Evolutionary conservation across 1,139 yeast genomes (phyloP).

Genomic region (Martiniozyma asiatica): DNA sequence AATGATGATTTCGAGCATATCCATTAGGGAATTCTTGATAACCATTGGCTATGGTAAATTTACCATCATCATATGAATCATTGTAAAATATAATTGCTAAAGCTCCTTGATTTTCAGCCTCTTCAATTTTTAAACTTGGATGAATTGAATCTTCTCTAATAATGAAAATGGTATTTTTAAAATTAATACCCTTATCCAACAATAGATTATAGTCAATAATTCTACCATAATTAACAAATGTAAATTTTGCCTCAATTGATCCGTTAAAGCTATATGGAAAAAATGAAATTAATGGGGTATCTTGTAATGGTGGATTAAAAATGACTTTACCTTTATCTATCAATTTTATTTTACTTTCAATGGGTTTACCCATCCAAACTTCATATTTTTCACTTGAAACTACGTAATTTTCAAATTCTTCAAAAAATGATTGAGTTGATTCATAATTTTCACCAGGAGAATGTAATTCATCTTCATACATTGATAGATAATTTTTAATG

Average conservation of each 20-base stretch:
- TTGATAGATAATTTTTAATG: conserved; percentile 26
- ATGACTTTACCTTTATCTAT: conserved; percentile 19
- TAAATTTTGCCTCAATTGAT: conserved; percentile 19
- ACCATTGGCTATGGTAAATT: conserved; percentile 28
- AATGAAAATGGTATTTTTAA: conserved; percentile 22
- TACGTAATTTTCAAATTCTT: conserved; percentile 14
- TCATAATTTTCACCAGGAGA: conserved; percentile 32
- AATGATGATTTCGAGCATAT: conserved; percentile 31
- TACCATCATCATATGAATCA: conserved; percentile 34
- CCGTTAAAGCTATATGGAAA: conserved; percentile 27
- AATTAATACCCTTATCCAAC: conserved; percentile 11
- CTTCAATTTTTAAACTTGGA: conserved; percentile 23
- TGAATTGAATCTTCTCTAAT: conserved; percentile 21
- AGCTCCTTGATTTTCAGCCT: conserved; percentile 23
- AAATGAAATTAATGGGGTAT: conserved; percentile 36
- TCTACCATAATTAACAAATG: conserved; percentile 25
- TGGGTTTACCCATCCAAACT: conserved; percentile 41
- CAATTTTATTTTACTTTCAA: conserved; percentile 34
- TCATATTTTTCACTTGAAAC: conserved; percentile 46
- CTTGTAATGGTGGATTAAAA: conserved; percentile 31
- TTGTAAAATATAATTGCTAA: conserved; percentile 23
- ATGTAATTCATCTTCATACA: conserved; percentile 27
- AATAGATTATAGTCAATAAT: conserved; percentile 21
- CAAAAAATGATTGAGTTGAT: conserved; percentile 21
- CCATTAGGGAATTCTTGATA: conserved; percentile 32